phyloP scores from a whole-genome alignment of 305 asterid species.

The Fraxinus floribunda region DNA sequence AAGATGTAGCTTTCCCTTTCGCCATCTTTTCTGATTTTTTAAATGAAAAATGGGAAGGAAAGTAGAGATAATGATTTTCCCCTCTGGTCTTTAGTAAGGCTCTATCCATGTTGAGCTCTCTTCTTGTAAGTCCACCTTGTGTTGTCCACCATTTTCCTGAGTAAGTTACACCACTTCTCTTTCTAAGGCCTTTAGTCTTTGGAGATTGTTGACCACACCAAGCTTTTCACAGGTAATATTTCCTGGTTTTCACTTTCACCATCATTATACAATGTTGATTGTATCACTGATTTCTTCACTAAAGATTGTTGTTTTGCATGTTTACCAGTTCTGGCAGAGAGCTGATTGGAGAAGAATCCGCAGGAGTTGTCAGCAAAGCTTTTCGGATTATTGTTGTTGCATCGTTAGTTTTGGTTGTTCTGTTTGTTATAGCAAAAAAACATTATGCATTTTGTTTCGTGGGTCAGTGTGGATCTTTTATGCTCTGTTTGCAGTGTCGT shows the following conservation, averaged over 20 bases:
- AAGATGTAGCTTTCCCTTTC: constrained; percentile 34
- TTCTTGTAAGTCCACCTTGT: constrained; percentile 22
- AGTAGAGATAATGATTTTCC: constrained; percentile 31
- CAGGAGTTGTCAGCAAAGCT: constrained; percentile 28
- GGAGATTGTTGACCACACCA: constrained; percentile 49
- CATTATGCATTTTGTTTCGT: constrained; percentile 3
- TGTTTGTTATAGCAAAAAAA: constrained; percentile 17
- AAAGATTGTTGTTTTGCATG: not conserved
- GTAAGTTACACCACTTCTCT: constrained; percentile 6
- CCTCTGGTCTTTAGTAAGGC: constrained; percentile 23
- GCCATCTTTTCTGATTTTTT: constrained; percentile 58
- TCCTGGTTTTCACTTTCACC: not conserved
- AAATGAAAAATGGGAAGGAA: constrained; percentile 52
- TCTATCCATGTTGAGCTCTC: constrained; percentile 19
- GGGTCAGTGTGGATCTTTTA: not conserved
- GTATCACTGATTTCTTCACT: not conserved
- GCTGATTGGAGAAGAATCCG: constrained; percentile 28
- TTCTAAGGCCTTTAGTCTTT: constrained; percentile 12
- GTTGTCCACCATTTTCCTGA: not conserved
- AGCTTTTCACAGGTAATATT: constrained; percentile 51
- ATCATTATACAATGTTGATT: not conserved
- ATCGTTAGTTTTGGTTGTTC: constrained; percentile 16
- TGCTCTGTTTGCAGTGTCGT: not conserved
- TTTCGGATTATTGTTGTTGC: constrained; percentile 13
- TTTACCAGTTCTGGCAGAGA: constrained; percentile 27